These are phyloP conservation scores for Esteya vermicola DNA, from an alignment of 2,329 filamentous ascomycete species.

Conservation along the genomic window DNA sequence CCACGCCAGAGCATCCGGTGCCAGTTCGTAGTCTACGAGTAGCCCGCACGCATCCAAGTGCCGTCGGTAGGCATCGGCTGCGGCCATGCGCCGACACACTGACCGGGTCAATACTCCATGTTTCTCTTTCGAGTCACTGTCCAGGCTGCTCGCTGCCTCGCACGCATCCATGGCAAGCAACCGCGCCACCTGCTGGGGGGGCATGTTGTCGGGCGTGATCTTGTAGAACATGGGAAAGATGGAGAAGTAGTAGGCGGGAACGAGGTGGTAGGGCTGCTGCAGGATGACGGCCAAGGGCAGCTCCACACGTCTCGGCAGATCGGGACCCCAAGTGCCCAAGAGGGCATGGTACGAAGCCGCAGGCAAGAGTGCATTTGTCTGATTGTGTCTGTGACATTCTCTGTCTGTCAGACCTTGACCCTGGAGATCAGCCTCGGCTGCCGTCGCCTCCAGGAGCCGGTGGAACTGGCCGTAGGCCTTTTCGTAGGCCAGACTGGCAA, in stretches of 20 bases:
- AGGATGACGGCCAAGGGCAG: constrained; percentile 1
- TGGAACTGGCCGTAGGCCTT: background rate
- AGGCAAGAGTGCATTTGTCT: too few relatives aligned
- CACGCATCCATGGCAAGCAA: background rate
- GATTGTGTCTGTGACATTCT: too few relatives aligned
- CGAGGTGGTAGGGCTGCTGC: constrained; percentile 2
- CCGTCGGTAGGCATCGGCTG: background rate
- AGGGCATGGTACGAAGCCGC: background rate
- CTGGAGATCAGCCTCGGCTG: background rate
- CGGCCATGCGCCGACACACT: background rate
- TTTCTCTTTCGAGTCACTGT: background rate
- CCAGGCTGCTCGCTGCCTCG: too few relatives aligned
- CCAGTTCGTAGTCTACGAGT: background rate
- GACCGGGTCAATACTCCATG: background rate
- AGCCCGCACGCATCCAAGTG: background rate
- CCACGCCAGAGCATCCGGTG: background rate
- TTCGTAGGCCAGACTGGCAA: background rate
- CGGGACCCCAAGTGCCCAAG: background rate
- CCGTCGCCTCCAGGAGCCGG: background rate
- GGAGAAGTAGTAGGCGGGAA: constrained; percentile 2
- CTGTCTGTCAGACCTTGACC: background rate
- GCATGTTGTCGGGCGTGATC: background rate
- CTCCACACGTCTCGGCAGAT: background rate
- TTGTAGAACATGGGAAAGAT: background rate
- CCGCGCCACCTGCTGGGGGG: background rate